A percentile compares a stretch with the other conserved stretches of the same genome.
Evolutionary conservation across 108 stramenopile genomes (phyloP).

Genomic region (Pseudonitzschia delicatissima): DNA sequence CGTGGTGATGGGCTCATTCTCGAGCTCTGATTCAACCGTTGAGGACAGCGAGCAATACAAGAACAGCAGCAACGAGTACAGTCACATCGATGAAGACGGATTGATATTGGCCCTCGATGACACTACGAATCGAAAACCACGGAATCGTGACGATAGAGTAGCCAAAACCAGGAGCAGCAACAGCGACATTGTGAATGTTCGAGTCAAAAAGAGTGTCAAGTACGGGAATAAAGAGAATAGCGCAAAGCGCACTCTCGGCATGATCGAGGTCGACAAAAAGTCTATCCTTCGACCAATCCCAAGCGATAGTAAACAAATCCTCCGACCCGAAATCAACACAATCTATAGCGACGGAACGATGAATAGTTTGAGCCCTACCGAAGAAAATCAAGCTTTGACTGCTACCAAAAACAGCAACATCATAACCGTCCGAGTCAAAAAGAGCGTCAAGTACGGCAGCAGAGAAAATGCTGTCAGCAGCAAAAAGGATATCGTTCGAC

Average conservation of each 20-base stretch:
- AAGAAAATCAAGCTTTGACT: too few relatives aligned
- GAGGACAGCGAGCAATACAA: not conserved
- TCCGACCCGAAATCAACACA: not conserved
- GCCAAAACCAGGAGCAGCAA: not conserved
- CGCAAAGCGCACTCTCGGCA: not conserved
- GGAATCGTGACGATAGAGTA: not conserved
- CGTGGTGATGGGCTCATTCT: not conserved
- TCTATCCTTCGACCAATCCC: not conserved
- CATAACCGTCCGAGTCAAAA: not conserved
- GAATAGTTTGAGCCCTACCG: too few relatives aligned
- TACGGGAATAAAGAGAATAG: not conserved
- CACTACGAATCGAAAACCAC: not conserved
- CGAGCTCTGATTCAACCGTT: not conserved
- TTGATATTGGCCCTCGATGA: slow-evolving; percentile 5
- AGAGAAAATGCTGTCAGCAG: not conserved
- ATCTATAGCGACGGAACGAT: not conserved
- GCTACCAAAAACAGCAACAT: not conserved
- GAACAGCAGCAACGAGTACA: not conserved
- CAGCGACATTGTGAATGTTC: not conserved
- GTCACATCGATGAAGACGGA: not conserved
- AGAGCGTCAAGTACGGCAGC: not conserved
- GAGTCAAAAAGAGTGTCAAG: not conserved
- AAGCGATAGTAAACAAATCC: not conserved
- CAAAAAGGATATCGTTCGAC: not conserved
- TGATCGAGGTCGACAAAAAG: not conserved